Evolutionary conservation across 176 grass and related monocot genomes (phyloP), one percentile per base, ranked within the genome.

Genomic region (Metroxylon sagu): DNA sequence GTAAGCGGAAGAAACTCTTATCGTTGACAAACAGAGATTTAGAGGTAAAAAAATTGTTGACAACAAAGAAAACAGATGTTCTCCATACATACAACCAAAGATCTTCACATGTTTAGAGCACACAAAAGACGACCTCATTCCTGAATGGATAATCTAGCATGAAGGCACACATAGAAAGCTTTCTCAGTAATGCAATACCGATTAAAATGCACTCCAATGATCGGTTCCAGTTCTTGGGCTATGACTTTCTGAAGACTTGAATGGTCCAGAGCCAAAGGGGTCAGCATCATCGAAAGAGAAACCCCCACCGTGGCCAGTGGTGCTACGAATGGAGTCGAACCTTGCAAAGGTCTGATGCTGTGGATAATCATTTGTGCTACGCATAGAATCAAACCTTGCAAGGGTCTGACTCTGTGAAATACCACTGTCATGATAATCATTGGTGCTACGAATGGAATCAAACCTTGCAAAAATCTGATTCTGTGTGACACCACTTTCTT

Each of bases 161-260:
- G 8, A 43, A 14, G 35, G 35, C 35, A 43, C 5, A 43, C 35
- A 43, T 43, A 43, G 12, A 10, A 43, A 12, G 35, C 35, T 43
- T 43, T 43, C 35, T 43, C 35, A 43, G 35, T 43, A 12, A 43
- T 10, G 5, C 2, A 43, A 12, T 43, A 43, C 35, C 12, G 29
- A 70, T 88, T 81, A 98, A 85, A 98, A 98, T 16, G 87, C 73
- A 1, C 74, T 88, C 88, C 94, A 98, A 29, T 70, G 73, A 51
- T 88, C 53, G 0, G 94, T 89, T 59, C 94, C 94, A 54, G 85
- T 85, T 52, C 43, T 98, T 10, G 88, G 88, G 76, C 76, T 98
- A 48, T 74, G 75, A 48, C 50, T 76, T 21, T 78, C 81, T 3
- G 72, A 71, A 3, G 80, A 71, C 63, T 88, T 98, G 18, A 92